Conservation (phyloP, 2,329 filamentous ascomycete genomes). For the Aquanectria penicillioides region DNA sequence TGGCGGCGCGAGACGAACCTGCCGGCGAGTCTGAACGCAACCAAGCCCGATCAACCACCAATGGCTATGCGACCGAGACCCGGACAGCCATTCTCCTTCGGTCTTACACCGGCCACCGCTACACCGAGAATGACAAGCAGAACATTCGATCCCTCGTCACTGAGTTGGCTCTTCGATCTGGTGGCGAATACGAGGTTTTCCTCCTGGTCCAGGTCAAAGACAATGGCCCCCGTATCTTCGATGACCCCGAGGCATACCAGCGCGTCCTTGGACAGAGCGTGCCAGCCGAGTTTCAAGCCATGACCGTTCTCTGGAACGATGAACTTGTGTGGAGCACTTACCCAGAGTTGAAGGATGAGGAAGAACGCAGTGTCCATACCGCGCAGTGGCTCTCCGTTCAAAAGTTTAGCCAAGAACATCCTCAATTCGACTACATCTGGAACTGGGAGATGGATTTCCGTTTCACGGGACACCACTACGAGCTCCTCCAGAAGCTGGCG, state of each 20-base stretch:
- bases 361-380: slow-evolving; percentile 64
- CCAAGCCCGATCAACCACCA: slow-evolving; percentile 21
- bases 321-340: slow-evolving; percentile 81
- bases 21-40: slow-evolving; percentile 10
- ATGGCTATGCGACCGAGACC: slow-evolving; percentile 49
- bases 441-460: slow-evolving; percentile 89
- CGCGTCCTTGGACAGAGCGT: slow-evolving; percentile 69
- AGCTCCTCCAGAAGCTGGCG: slow-evolving; percentile 74
- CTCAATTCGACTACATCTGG: slow-evolving; percentile 84
- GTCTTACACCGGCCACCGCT: slow-evolving; percentile 78
- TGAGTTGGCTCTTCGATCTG: slow-evolving; percentile 79
- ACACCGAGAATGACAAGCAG: slow-evolving; percentile 82
- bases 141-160: slow-evolving; percentile 82
- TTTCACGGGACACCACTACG: slow-evolving; percentile 83
- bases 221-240: slow-evolving; percentile 65
- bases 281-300: slow-evolving; percentile 75
- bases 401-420: slow-evolving; percentile 79
- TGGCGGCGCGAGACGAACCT: slow-evolving; percentile 20
- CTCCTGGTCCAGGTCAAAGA: slow-evolving; percentile 83
- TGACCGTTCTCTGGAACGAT: slow-evolving; percentile 80
- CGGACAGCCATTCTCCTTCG: slow-evolving; percentile 81
- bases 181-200: slow-evolving; percentile 84
- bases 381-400: slow-evolving; percentile 79
- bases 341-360: slow-evolving; percentile 73
- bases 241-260: slow-evolving; percentile 67